A percentile compares a stretch with the other conserved stretches of the same genome.
Conservation (phyloP, 2,329 filamentous ascomycete species). For the Shiraia sp. region DNA sequence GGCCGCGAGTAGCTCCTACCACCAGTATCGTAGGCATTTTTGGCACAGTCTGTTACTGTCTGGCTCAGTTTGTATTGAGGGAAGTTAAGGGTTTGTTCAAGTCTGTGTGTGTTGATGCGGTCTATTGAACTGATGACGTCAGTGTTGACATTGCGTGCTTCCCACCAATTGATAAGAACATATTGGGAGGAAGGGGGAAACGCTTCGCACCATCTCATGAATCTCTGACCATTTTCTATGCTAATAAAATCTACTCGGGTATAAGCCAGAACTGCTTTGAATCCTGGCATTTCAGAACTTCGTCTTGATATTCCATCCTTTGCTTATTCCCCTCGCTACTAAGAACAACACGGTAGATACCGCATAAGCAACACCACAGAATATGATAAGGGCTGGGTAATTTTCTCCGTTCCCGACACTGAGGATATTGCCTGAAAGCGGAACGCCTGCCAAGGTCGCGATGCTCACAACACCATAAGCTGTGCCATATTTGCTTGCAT, state of each 20-base stretch:
- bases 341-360: slow-evolving; percentile 3
- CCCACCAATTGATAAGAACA: slow-evolving; percentile 4
- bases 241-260: no score
- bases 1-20: slow-evolving; percentile 69
- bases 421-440: slow-evolving; percentile 56
- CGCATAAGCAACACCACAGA: slow-evolving; percentile 7
- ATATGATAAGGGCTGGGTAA: slow-evolving; percentile 11
- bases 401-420: slow-evolving; percentile 37
- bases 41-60: neutral
- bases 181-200: no score
- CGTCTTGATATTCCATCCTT: slow-evolving; percentile 1
- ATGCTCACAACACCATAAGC: slow-evolving; percentile 52
- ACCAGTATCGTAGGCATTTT: slow-evolving; percentile 58
- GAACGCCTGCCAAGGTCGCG: slow-evolving; percentile 55
- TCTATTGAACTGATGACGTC: neutral
- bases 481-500: slow-evolving; percentile 55
- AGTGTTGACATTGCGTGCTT: slow-evolving; percentile 4
- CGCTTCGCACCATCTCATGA: no score
- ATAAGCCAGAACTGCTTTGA: no score
- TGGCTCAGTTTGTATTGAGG: neutral
- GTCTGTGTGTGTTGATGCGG: neutral
- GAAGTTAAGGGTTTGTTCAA: neutral
- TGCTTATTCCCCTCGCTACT: slow-evolving; percentile 2
- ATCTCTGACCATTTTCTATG: no score
- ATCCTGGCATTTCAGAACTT: slow-evolving; percentile 3